Conservation (phyloP, 2,329 filamentous ascomycete genomes). For the Bipolaris sorokiniana region DNA sequence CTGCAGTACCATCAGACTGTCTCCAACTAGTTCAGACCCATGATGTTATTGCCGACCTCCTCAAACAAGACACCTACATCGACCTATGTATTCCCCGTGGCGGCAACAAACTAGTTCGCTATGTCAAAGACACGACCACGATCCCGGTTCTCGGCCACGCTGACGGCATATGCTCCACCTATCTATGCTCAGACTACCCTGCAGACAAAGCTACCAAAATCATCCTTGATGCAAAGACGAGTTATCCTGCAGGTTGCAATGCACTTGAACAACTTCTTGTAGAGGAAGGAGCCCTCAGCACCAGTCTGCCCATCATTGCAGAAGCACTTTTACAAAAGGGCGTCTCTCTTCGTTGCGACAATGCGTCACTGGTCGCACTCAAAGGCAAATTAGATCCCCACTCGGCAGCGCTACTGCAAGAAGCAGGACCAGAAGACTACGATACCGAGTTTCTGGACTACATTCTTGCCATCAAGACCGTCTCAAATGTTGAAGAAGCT, state of each 20-base stretch:
- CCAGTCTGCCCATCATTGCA: constrained; percentile 74
- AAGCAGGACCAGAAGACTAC: constrained; percentile 74
- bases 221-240: constrained; percentile 88
- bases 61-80: constrained; percentile 83
- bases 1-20: constrained; percentile 80
- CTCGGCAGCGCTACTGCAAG: constrained; percentile 60
- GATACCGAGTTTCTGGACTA: constrained; percentile 89
- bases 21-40: constrained; percentile 94
- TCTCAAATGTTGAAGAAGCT: constrained; percentile 69
- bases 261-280: constrained; percentile 90
- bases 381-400: constrained; percentile 53
- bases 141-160: constrained; percentile 97
- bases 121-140: constrained; percentile 87
- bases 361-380: constrained; percentile 69
- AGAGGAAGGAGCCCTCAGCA: constrained; percentile 71
- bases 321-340: constrained; percentile 74
- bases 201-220: constrained; percentile 73
- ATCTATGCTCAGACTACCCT: constrained; percentile 81
- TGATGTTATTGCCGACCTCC: constrained; percentile 86
- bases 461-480: constrained; percentile 80
- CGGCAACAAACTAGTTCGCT: constrained; percentile 85
- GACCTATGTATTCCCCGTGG: constrained; percentile 95
- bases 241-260: constrained; percentile 96
- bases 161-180: constrained; percentile 88
- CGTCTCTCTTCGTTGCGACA: constrained; percentile 83